Evolutionary conservation across 805 yeast genomes (phyloP), one percentile per base, ranked within the genome.

Genomic region (Phaffomyces thermotolerans): DNA sequence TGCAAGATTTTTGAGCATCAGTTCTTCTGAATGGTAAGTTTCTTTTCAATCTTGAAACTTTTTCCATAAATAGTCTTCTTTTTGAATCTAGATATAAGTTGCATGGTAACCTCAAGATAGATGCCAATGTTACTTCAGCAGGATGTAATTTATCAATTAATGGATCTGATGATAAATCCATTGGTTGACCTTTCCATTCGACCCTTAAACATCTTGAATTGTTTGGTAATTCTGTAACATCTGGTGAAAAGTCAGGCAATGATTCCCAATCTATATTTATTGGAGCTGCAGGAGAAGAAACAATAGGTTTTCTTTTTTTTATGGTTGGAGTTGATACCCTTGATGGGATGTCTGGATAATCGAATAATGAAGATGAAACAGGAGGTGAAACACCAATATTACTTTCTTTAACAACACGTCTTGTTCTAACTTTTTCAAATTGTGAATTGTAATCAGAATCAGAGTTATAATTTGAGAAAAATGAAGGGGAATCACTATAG

Each of bases 151-250:
- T 74, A 38, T 67, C 66, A 40, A 75, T 64, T 52, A 86, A 73
- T 18, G 96, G 95, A 64, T 93, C 98, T 29, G 64, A 56, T 15
- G 82, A 71, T 44, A 91, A 73, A 62, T 86, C 95, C 96, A 91
- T 89, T 32, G 97, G 95, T 55, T 89, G 95, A 10, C 98, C 99
- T 67, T 90, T 91, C 99, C 99, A 91, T 63, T 91, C 98, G 31
- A 95, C 85, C 59, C 83, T 83, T 53, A 90, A 71, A 51, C 87
- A 79, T 66, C 83, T 80, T 44, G 74, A 67, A 56, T 79, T 81
- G 50, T 69, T 77, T 54, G 95, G 95, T 49, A 90, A 68, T 1
- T 84, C 71, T 2, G 69, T 56, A 13, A 77, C 52, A 17, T 84
- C 71, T 4, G 97, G 97, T n/a, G 87, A 79, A 63, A 72, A 88